Evolutionary conservation across 345 rosid species (phyloP).

Genomic region (Eutrema heterophyllum): DNA sequence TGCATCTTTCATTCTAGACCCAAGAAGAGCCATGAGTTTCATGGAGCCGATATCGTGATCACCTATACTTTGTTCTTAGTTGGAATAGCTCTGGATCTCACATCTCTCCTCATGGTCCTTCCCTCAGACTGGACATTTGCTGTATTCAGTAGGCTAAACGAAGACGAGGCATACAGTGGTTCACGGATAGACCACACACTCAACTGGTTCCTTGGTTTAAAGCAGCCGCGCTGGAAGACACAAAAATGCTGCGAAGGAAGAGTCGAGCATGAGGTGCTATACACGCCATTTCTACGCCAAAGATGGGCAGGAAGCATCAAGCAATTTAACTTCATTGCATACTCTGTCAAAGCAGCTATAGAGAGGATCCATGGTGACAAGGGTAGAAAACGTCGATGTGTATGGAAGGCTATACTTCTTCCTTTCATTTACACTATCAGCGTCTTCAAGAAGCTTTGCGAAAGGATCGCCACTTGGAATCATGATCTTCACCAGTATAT

Average conservation of each 20-base stretch:
- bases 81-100: conserved; percentile 40
- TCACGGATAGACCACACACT: neutral
- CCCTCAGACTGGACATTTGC: conserved; percentile 49
- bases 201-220: conserved; percentile 14
- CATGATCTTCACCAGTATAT: neutral
- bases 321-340: conserved; percentile 25
- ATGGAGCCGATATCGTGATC: conserved; percentile 33
- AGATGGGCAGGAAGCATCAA: conserved; percentile 43
- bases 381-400: neutral
- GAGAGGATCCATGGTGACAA: conserved; percentile 7
- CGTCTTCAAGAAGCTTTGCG: neutral
- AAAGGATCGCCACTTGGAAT: neutral
- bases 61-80: conserved; percentile 44
- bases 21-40: conserved; percentile 15
- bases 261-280: neutral
- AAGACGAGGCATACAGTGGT: neutral
- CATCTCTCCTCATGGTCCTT: conserved; percentile 32
- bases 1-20: conserved; percentile 25
- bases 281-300: conserved; percentile 26
- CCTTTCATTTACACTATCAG: neutral
- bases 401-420: neutral
- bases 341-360: conserved; percentile 23
- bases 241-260: neutral
- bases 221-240: conserved; percentile 4
- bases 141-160: neutral